Evolutionary conservation across 164 flowering plant genomes (phyloP), one percentile per base, ranked within the genome.

Genomic region (Pachysandra terminalis): DNA sequence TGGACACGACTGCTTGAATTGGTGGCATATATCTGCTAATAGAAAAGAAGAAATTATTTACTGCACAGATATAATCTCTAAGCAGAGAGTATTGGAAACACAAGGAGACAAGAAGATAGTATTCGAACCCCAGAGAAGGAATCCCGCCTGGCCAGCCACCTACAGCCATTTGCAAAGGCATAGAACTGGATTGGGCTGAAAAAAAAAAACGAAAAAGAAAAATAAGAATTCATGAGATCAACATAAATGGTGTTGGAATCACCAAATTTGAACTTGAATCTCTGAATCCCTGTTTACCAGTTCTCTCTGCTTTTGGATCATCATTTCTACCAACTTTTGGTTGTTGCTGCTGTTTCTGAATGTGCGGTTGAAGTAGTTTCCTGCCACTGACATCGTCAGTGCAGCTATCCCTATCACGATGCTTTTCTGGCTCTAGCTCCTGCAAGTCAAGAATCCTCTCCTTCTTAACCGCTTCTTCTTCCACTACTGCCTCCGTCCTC

Each of bases 61-160:
- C 28, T 27, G 61, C 37, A 28, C 16, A 21, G 14, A 22, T 58
- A 12, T 19, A 61, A 71, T 26, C 61, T 26, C 61, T 52, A 68
- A 65, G 66, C 16, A 59, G 48, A 51, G 6, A 55, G 16, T 32
- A 3, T 32, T 45, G 21, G 52, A 59, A 61, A 67, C 7, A 14
- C 15, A 71, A n/a, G n/a, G n/a, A n/a, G n/a, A 40, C 1, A 41
- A 49, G 41, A 35, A 7, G 56, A 40, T 53, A 14, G 6, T 56
- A 48, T 67, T 54, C 83, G 40, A 84, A 92, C 95, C 98, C 96
- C 82, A 90, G 78, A 51, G 92, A 86, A 81, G 90, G 87, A 86
- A 90, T 77, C 55, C 90, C 93, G 53, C 95, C 92, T 12, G 91
- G 90, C 99, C 98, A 96, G 67, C 88, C 78, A 67, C 90, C 73